phyloP scores from a whole-genome alignment of 371 early-diverging fungal species.

The Blakeslea trispora region DNA sequence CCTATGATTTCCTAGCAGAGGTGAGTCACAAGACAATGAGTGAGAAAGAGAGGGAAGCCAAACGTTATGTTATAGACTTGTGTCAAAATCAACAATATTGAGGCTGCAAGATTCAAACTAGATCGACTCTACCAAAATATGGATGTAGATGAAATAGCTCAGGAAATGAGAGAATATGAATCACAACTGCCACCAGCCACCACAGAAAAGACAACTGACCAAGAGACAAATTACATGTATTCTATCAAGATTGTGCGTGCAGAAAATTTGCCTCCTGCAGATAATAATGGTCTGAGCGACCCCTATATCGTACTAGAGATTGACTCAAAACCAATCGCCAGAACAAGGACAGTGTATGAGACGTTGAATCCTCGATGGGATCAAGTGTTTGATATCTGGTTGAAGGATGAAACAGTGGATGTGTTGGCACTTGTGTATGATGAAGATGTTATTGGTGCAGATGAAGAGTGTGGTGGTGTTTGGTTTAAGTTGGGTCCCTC shows the following conservation, averaged over 20 bases:
- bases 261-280: constrained; percentile 55
- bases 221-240: constrained; percentile 44
- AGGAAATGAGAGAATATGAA: constrained; percentile 47
- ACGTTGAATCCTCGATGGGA: constrained; percentile 91
- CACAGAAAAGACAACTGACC: constrained; percentile 13
- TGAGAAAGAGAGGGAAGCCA: neutral
- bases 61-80: constrained; percentile 47
- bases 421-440: constrained; percentile 76
- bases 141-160: constrained; percentile 65
- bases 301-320: constrained; percentile 78
- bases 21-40: constrained; percentile 23
- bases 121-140: constrained; percentile 65
- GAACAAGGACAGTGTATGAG: constrained; percentile 69
- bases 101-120: constrained; percentile 61
- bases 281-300: constrained; percentile 63
- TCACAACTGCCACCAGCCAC: constrained; percentile 14
- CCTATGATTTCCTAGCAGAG: constrained; percentile 60
- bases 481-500: constrained; percentile 66
- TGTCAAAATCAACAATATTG: constrained; percentile 68
- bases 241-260: constrained; percentile 64
- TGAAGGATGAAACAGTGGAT: constrained; percentile 56
- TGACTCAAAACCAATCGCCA: constrained; percentile 53
- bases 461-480: constrained; percentile 78
- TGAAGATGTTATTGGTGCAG: constrained; percentile 76
- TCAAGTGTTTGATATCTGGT: constrained; percentile 79